These are phyloP conservation scores for Colletotrichum ledebouriae DNA, from an alignment of 2,329 filamentous ascomycete species.

Conservation along the genomic window DNA sequence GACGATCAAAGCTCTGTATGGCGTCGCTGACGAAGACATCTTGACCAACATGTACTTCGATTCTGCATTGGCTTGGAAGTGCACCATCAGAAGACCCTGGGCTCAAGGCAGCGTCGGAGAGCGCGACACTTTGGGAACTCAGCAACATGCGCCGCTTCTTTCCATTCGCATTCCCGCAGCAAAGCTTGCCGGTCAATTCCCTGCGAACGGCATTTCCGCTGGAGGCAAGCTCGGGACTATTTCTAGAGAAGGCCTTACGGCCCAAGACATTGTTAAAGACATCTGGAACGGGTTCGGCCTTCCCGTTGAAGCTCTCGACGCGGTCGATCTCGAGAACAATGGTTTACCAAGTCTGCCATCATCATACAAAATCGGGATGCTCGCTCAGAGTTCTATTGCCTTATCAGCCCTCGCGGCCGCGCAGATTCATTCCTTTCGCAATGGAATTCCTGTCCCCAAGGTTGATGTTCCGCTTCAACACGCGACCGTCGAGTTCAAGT, in stretches of 20 bases:
- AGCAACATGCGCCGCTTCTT: slow-evolving; percentile 55
- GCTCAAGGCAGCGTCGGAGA: slow-evolving; percentile 54
- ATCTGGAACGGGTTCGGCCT: slow-evolving; percentile 30
- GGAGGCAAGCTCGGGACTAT: background rate
- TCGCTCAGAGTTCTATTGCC: slow-evolving; percentile 66
- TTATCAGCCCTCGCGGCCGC: slow-evolving; percentile 64
- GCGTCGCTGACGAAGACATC: slow-evolving; percentile 48
- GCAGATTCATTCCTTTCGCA: slow-evolving; percentile 56
- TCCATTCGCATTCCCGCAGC: slow-evolving; percentile 45
- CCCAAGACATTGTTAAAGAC: slow-evolving; percentile 21
- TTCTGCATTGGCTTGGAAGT: slow-evolving; percentile 61
- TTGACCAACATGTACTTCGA: slow-evolving; percentile 59
- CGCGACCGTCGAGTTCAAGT: slow-evolving; percentile 66
- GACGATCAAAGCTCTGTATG: slow-evolving; percentile 52
- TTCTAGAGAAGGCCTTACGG: background rate
- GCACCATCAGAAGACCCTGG: slow-evolving; percentile 54
- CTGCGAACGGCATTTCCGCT: background rate
- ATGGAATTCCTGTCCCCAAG: slow-evolving; percentile 48
- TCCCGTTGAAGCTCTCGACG: background rate
- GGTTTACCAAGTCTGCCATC: slow-evolving; percentile 51
- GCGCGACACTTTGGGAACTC: slow-evolving; percentile 54
- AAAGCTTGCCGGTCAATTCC: rapidly evolving
- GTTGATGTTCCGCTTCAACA: slow-evolving; percentile 61
- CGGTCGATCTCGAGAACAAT: slow-evolving; percentile 10
- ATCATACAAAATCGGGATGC: slow-evolving; percentile 66